Evolutionary conservation across 1,139 yeast genomes (phyloP), one percentile per base, ranked within the genome.

Genomic region (Debaryomyces udenii): DNA sequence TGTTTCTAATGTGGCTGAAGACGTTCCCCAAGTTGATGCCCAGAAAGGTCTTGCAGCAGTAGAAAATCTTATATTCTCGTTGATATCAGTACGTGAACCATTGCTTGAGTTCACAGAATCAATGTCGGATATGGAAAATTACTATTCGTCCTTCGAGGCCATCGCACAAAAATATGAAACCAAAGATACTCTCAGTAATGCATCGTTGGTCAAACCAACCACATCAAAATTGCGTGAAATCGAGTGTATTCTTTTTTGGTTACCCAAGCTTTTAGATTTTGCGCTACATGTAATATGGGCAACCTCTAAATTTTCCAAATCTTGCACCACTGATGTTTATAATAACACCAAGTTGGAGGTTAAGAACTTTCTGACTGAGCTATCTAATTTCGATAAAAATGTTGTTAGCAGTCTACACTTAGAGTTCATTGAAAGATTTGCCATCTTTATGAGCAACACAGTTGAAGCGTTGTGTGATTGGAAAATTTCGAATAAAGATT

Each of bases 11-110:
- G 80, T 82, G 13, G 74, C 81, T 13, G 86, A 79, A 9, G 98
- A 90, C 54, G 81, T 89, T 15, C 94, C 96, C 2, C 74, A 76
- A 16, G 70, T 78, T 2, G 96, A 87, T 57, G 76, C 88, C 28
- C 86, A 81, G 46, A 84, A 83, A 50, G 96, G 90, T 31, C 67
- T 89, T 51, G 89, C 93, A 2, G 82, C 83, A n/a, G 70, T 81
- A 6, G 98, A 93, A 53, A 85, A 88, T 57, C 62, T 89, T 40
- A 61, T 89, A 6, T 79, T 72, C 52, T 72, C 74, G 7, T 64
- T 78, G 52, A 74, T 78, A 28, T 70, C 74, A 7, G 69, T 73
- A 20, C 71, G 87, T 49, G 61, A 63, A 11, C 78, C 83, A 3
- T 49, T 83, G 36, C 49, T 55, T 4, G 59, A 57, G 9, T 56